A percentile compares a stretch with the other conserved stretches of the same genome.
Conservation (phyloP, 2,329 filamentous ascomycete species). For the Fusarium compactum region DNA sequence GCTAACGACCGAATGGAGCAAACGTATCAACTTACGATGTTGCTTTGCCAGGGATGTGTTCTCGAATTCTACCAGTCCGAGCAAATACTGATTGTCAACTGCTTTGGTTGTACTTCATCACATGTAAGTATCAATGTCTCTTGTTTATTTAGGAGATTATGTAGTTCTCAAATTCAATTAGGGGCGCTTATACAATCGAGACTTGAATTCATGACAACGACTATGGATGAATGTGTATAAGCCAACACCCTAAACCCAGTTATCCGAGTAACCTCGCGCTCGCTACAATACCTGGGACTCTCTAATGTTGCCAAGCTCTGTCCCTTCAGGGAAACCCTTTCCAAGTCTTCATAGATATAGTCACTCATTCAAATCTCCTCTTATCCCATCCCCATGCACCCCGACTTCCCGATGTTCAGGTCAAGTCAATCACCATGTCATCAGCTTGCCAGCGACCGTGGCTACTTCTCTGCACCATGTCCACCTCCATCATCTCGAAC, state of each 20-base stretch:
- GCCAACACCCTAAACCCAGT: background rate
- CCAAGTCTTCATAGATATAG: conserved; percentile 11
- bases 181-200: background rate
- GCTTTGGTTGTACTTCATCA: background rate
- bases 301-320: conserved; percentile 4
- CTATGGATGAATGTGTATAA: background rate
- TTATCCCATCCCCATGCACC: background rate
- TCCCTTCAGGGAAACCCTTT: background rate
- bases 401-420: conserved; percentile 3
- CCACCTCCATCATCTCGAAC: conserved; percentile 47
- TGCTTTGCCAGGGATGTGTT: background rate
- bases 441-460: conserved; percentile 9
- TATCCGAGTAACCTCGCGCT: background rate
- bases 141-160: background rate
- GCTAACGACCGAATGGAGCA: background rate
- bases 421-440: conserved; percentile 40
- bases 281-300: conserved; percentile 8
- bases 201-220: conserved; percentile 25
- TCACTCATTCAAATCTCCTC: background rate
- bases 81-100: background rate
- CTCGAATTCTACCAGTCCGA: background rate
- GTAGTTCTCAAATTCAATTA: background rate
- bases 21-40: background rate
- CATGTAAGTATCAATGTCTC: background rate
- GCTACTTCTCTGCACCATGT: conserved; percentile 6